Percentiles rank a stretch among this genome's conserved stretches.
These are phyloP conservation scores for Dalbergia cultrata DNA, from an alignment of 306 rosid species.

Conservation along the genomic window DNA sequence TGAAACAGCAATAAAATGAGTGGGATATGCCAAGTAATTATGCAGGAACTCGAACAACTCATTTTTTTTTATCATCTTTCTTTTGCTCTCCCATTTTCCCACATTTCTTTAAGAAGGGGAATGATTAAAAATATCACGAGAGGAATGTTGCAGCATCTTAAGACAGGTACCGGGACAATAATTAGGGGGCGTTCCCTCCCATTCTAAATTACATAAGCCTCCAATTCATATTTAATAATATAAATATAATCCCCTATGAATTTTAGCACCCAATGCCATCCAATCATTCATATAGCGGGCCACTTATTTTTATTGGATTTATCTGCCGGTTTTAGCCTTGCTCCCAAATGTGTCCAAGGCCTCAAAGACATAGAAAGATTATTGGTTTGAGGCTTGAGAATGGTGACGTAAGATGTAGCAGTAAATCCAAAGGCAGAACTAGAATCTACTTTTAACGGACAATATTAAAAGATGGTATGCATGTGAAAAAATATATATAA, in stretches of 20 bases:
- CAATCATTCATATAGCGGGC: constrained; percentile 65
- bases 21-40: background rate
- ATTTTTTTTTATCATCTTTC: background rate
- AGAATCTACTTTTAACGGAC: too few relatives aligned
- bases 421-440: too few relatives aligned
- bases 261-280: constrained; percentile 55
- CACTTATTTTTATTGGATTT: constrained; percentile 51
- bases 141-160: constrained; percentile 50
- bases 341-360: constrained; percentile 40
- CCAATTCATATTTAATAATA: constrained; percentile 52
- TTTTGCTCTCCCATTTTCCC: background rate
- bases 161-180: constrained; percentile 4
- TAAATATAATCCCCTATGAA: constrained; percentile 39
- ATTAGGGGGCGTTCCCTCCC: background rate
- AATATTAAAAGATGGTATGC: too few relatives aligned
- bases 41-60: constrained; percentile 5
- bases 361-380: constrained; percentile 31
- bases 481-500: too few relatives aligned
- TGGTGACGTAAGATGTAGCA: constrained; percentile 2
- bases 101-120: background rate
- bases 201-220: constrained; percentile 55
- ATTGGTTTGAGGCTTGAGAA: constrained; percentile 13
- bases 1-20: background rate
- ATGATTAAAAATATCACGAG: constrained; percentile 42
- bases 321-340: constrained; percentile 46